These are phyloP conservation scores for Beauveria sp. DNA, from an alignment of 2,329 filamentous ascomycete species.

Conservation along the genomic window DNA sequence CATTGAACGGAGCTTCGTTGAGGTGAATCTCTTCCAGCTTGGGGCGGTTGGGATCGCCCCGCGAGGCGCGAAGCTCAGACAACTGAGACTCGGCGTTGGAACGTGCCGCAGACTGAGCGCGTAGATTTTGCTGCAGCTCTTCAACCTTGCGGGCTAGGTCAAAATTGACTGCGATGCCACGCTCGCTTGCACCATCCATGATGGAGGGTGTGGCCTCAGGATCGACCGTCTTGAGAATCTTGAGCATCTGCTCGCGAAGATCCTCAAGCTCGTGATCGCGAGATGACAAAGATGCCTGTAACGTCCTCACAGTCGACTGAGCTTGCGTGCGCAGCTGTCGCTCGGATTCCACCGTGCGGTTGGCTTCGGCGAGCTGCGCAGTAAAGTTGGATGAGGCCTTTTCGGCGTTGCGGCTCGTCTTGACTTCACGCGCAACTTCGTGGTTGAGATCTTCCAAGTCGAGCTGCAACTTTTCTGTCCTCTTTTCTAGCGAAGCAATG, in stretches of 20 bases:
- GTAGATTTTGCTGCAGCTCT: constrained; percentile 78
- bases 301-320: constrained; percentile 73
- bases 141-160: constrained; percentile 83
- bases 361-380: constrained; percentile 79
- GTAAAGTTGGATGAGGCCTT: constrained; percentile 75
- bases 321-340: constrained; percentile 77
- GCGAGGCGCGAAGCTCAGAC: constrained; percentile 65
- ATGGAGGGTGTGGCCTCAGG: constrained; percentile 63
- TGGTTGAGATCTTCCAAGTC: constrained; percentile 88
- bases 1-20: constrained; percentile 67
- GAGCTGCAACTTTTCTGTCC: constrained; percentile 84
- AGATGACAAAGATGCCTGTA: constrained; percentile 72
- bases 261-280: constrained; percentile 76
- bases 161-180: constrained; percentile 64
- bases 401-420: constrained; percentile 82
- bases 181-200: constrained; percentile 53
- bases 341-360: constrained; percentile 85
- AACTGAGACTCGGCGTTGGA: constrained; percentile 77
- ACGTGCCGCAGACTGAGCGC: constrained; percentile 74
- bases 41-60: constrained; percentile 64
- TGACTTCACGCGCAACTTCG: constrained; percentile 82
- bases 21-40: constrained; percentile 81
- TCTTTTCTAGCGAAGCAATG: constrained; percentile 81
- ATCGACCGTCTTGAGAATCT: constrained; percentile 81
- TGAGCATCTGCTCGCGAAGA: constrained; percentile 69